These are phyloP conservation scores for Coemansia sp. DNA, from an alignment of 192 early-diverging fungal species.

Conservation along the genomic window DNA sequence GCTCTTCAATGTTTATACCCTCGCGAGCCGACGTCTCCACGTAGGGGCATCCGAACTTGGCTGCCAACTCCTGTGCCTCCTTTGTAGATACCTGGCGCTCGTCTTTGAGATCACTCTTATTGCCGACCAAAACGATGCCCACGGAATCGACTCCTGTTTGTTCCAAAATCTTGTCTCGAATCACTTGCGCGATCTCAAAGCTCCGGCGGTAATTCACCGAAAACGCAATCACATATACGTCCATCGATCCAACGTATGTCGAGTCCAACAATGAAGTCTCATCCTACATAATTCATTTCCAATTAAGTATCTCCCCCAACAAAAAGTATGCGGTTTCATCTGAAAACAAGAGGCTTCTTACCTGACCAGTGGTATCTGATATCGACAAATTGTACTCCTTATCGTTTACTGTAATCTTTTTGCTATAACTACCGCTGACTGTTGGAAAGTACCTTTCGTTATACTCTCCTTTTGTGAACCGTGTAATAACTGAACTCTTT, in stretches of 20 bases:
- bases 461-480: constrained; percentile 92
- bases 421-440: constrained; percentile 89
- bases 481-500: constrained; percentile 88
- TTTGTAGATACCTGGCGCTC: constrained; percentile 70
- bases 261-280: constrained; percentile 78
- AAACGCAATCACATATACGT: constrained; percentile 95
- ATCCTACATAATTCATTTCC: not conserved
- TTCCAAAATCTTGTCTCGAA: constrained; percentile 94
- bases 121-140: constrained; percentile 88
- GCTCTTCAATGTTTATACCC: constrained; percentile 78
- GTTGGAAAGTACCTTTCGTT: constrained; percentile 94
- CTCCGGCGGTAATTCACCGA: constrained; percentile 82
- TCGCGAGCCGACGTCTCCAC: constrained; percentile 92
- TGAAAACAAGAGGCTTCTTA: constrained; percentile 23
- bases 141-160: constrained; percentile 89
- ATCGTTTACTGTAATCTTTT: constrained; percentile 76
- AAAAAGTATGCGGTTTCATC: no score
- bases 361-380: constrained; percentile 96
- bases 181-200: constrained; percentile 88
- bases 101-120: constrained; percentile 84
- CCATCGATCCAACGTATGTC: constrained; percentile 86
- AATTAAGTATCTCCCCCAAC: not conserved
- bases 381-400: constrained; percentile 89
- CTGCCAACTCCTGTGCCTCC: constrained; percentile 79
- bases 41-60: constrained; percentile 80